Evolutionary conservation across 2,329 filamentous ascomycete species (phyloP), one percentile per base, ranked within the genome.

Genomic region (Fusarium dimerum): DNA sequence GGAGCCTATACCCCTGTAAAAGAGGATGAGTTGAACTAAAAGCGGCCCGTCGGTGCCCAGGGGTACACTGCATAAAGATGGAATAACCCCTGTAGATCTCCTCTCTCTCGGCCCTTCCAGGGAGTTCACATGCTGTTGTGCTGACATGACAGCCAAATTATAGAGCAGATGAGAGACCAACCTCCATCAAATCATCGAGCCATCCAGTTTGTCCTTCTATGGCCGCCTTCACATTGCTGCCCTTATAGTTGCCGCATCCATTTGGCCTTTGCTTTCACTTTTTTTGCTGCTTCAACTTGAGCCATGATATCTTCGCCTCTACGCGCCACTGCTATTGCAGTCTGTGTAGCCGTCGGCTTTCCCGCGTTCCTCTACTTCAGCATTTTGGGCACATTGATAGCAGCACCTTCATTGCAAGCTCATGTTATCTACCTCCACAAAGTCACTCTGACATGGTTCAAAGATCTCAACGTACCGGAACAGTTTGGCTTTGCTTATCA

Each of bases 401-500:
- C 36, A 30, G 52, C 47, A 1, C 60, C 62, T 5, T 65, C 56
- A 13, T 39, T 64, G 7, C 51, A 64, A 36, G 41, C 50, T 11
- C 56, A 64, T 17, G 50, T 26, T 73, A 61, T 83, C 18, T 83
- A 82, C 54, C 71, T 84, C 0, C 76, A 84, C 59, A 70, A 71
- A 10, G 66, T 81, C 13, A 75, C 75, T 7, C 71, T 81, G 61
- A 82, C 79, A 26, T 81, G 79, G 77, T 55, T 54, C 40, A 60
- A 61, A 40, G 55, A 90, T 66, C 69, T 87, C 38, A 80, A 84
- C 47, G 76, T 81, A 43, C 84, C 87, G 0, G 85, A 90, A 60
- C 78, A 80, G 42, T 88, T 85, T 68, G 87, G 87, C 0, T 90
- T 90, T 65, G 76, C 85, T 30, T 84, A 81, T 64, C 84, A 85